These are phyloP conservation scores for Neofusicoccum parvum DNA, from an alignment of 2,329 filamentous ascomycete species.

Conservation along the genomic window DNA sequence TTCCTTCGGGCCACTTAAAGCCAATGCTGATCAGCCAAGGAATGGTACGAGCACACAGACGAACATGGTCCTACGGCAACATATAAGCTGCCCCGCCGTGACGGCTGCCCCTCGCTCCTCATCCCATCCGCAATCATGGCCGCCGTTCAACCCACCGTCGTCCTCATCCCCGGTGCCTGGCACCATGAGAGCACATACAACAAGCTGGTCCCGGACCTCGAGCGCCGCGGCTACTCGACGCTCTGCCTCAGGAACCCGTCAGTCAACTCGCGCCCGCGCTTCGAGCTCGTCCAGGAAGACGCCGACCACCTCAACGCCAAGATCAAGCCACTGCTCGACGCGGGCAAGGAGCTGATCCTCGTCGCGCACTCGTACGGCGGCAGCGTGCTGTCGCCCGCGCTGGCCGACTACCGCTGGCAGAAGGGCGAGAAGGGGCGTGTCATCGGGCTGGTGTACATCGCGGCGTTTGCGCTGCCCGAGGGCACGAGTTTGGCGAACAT, in stretches of 20 bases:
- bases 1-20: no score
- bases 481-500: background rate
- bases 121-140: background rate
- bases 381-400: conserved; percentile 26
- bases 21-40: no score
- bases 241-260: conserved; percentile 30
- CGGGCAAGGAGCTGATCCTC: conserved; percentile 30
- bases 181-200: conserved; percentile 27
- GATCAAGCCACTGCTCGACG: conserved; percentile 23
- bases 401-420: background rate
- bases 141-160: conserved; percentile 20
- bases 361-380: conserved; percentile 34
- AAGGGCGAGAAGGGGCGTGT: background rate
- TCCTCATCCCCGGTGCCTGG: conserved; percentile 31
- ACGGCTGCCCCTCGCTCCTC: background rate
- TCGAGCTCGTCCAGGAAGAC: conserved; percentile 26
- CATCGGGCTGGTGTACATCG: conserved; percentile 9
- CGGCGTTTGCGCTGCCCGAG: background rate
- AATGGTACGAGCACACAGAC: no score
- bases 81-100: background rate
- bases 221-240: conserved; percentile 24
- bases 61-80: no score
- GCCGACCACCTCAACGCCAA: conserved; percentile 24
- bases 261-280: conserved; percentile 20
- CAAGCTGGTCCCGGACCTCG: conserved; percentile 26